Base-by-base conservation (phyloP, 306 rosid genomes). In the Parietaria judaica region DNA sequence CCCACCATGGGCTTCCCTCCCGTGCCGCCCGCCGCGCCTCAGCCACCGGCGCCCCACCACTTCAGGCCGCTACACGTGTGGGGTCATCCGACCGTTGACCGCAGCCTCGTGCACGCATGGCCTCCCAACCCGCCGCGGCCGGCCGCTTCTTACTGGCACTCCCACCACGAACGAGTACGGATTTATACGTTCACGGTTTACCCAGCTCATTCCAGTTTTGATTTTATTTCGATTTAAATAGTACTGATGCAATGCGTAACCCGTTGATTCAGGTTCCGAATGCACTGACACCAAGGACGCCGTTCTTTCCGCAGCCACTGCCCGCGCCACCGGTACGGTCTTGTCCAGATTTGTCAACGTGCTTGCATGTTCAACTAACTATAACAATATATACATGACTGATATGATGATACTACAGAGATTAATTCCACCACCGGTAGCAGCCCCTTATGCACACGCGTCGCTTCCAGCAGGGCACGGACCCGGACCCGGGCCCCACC, bases 1-100 rank as follows among this genome's bases (percentile, higher is more conserved):
- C 80, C 95, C 8, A 75, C 84, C 63, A 77, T 92, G 66, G 90
- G 94, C 12, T 92, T 82, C 57, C 95, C 92, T 63, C 82, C 86
- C 14, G 67, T 75, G 52, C 60, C 66, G 15, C 74, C 85, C 50
- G 43, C 68, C 51, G 31, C 70, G 45, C 23, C 23, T 7, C 49
- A 58, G 6, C 54, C 73, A n/a, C 63, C 70, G 54, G 47, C 54
- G 64, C 70, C 86, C 70, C 86, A 77, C 71, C 86, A 85, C 67
- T 85, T 80, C 60, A 82, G 95, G 73, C 90, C 95, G n/a, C 61
- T 92, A 12, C 96, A 92, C 66, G 98, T 88, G 14, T 92, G 98
- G 98, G 98, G 98, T 11, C 98, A 91, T 70, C 98, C 97, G 7
- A 51, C 81, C 3, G 59, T 75, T 65, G 87, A 89, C 66, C 97